Percentiles rank a stretch among this genome's conserved stretches.
These are phyloP conservation scores for Graphilbum sp. DNA, from an alignment of 2,329 filamentous ascomycete species.

Conservation along the genomic window DNA sequence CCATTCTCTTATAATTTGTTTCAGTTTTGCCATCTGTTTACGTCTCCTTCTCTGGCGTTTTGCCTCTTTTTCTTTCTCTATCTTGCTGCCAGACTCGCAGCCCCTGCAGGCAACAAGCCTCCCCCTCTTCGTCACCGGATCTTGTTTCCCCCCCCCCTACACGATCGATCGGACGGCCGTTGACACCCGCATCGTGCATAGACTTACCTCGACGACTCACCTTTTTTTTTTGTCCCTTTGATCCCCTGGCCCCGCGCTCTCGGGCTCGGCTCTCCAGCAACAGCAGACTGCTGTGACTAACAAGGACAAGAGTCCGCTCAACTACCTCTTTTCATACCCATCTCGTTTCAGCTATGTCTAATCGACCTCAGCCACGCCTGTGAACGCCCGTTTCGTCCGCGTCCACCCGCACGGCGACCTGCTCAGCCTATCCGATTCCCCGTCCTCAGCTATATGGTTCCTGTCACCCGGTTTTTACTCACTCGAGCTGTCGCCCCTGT, in stretches of 20 bases:
- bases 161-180: no score
- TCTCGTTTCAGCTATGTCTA: not conserved
- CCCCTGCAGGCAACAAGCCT: no score
- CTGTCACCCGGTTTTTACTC: conserved; percentile 4
- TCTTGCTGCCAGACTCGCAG: no score
- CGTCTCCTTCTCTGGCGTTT: not conserved
- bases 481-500: not conserved
- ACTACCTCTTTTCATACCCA: not conserved
- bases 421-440: not conserved
- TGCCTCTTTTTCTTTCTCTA: not conserved
- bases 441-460: conserved; percentile 7
- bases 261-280: not conserved
- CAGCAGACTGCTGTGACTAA: not conserved
- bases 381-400: conserved; percentile 8
- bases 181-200: no score
- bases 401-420: conserved; percentile 1
- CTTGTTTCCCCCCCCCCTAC: not conserved
- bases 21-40: not conserved
- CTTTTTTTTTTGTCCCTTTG: not conserved
- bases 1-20: not conserved
- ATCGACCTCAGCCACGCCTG: not conserved
- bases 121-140: no score
- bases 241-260: not conserved
- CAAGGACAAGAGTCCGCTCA: conserved; percentile 1
- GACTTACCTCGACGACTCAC: not conserved